Evolutionary conservation across 2,329 filamentous ascomycete species (phyloP), one percentile per base, ranked within the genome.

Genomic region (Ophiostoma sp.): DNA sequence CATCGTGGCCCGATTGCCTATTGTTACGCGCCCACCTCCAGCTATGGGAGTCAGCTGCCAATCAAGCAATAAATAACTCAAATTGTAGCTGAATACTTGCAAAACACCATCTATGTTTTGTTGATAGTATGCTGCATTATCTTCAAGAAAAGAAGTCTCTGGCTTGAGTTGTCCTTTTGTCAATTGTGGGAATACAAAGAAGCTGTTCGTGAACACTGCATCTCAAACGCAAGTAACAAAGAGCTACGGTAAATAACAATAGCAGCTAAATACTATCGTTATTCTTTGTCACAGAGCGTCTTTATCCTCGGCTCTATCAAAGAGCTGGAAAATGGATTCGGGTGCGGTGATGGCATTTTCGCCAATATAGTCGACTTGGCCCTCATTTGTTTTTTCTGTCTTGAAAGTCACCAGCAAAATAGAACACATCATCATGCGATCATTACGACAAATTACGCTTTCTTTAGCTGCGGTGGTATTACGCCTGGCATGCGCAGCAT

Each of bases 1-100:
- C 64, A 45, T 55, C n/a, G 36, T 44, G 36, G 27, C 12, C 38
- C 55, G 55, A 36, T 47, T 52, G 16, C 67, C 67, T 66, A 42
- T 68, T 58, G 44, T 40, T 68, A 68, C 55, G 67, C 67, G 67
- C 67, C 67, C 52, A 45, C 6, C 14, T 5, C 16, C 42, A 64
- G 42, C 63, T 36, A 12, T 14, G 38, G 14, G 27, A 40, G 27
- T 27, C 27, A 27, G 27, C 55, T 38, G 27, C 27, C 3, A 5
- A 60, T 12, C 55, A 16, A 60, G 12, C 27, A 60, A 14, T 18
- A 5, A 9, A 16, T 5, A 60, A 60, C 11, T 5, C 12, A 60
- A 40, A 16, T 16, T 38, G 16, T 36, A 27, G 55, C 11, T 38
- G 9, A 45, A 45, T 45, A 45, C 5, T 45, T 27, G 27, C 27